These are phyloP conservation scores for Mycena latifolia DNA, from an alignment of 768 basidiomycete species.

Conservation along the genomic window DNA sequence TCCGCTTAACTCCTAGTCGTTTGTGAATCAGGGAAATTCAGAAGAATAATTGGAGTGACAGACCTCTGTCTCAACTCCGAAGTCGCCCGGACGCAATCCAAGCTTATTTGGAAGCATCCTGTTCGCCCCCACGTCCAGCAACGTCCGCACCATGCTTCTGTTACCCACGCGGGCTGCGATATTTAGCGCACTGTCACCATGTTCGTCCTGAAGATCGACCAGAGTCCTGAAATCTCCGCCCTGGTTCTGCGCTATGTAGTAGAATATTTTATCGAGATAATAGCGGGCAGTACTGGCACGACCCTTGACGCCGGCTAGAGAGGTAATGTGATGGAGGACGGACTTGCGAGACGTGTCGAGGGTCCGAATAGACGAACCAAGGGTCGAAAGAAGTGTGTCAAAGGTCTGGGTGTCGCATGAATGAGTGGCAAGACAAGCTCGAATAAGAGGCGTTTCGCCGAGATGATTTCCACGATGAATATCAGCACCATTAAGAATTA, in stretches of 20 bases:
- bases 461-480: conserved; percentile 91
- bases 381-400: conserved; percentile 67
- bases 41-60: conserved; percentile 39
- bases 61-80: conserved; percentile 94
- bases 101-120: conserved; percentile 91
- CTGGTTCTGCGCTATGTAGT: conserved; percentile 85
- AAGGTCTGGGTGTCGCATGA: conserved; percentile 86
- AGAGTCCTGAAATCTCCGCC: conserved; percentile 82
- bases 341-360: conserved; percentile 89
- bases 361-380: conserved; percentile 86
- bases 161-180: conserved; percentile 96
- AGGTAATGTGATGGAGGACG: conserved; percentile 92
- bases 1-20: conserved; percentile 72
- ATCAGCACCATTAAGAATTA: conserved; percentile 87
- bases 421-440: conserved; percentile 91
- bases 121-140: conserved; percentile 95
- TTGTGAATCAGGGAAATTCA: background rate
- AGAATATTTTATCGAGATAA: conserved; percentile 91
- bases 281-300: conserved; percentile 87
- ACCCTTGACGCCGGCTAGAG: conserved; percentile 92
- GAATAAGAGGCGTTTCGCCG: conserved; percentile 95
- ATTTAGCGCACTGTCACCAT: conserved; percentile 96
- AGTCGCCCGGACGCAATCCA: conserved; percentile 93
- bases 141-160: conserved; percentile 83
- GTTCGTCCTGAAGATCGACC: conserved; percentile 92